Evolutionary conservation across 1,284 basidiomycete genomes (phyloP).

Genomic region (Salmacisia buchloeana): DNA sequence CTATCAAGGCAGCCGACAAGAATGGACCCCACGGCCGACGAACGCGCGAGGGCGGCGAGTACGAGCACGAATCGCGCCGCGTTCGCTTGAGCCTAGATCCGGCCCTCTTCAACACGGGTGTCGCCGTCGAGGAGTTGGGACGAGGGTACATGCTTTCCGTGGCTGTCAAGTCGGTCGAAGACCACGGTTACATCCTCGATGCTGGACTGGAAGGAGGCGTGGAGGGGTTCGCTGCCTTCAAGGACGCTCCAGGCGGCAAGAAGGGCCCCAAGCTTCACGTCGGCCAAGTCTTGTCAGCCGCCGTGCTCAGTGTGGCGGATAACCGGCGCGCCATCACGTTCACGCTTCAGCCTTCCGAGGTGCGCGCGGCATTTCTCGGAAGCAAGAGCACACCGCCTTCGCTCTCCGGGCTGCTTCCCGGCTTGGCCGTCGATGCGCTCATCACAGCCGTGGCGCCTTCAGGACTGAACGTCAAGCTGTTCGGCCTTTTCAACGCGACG

Average conservation of each 20-base stretch:
- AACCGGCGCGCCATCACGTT: slow-evolving; percentile 48
- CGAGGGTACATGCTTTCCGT: slow-evolving; percentile 35
- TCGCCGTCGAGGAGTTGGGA: slow-evolving; percentile 72
- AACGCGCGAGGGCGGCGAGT: slow-evolving; percentile 37
- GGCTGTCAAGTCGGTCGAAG: slow-evolving; percentile 69
- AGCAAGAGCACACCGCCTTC: slow-evolving; percentile 37
- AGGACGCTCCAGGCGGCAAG: slow-evolving; percentile 20
- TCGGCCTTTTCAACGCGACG: slow-evolving; percentile 90
- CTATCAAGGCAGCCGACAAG: slow-evolving; percentile 60
- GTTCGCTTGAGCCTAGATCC: slow-evolving; percentile 86
- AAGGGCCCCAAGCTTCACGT: slow-evolving; percentile 38
- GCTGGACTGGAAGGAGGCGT: slow-evolving; percentile 58
- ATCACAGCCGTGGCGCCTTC: slow-evolving; percentile 72
- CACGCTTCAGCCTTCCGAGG: slow-evolving; percentile 36
- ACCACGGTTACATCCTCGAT: slow-evolving; percentile 88
- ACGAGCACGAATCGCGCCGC: slow-evolving; percentile 40
- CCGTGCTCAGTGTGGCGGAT: slow-evolving; percentile 45
- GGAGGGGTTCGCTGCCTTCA: slow-evolving; percentile 45
- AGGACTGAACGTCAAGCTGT: slow-evolving; percentile 82
- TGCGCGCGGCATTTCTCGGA: slow-evolving; percentile 25
- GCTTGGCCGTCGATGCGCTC: slow-evolving; percentile 74
- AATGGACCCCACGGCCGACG: slow-evolving; percentile 56
- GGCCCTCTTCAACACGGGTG: slow-evolving; percentile 74
- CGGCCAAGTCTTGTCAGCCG: slow-evolving; percentile 47
- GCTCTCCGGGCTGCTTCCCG: slow-evolving; percentile 78